Base-by-base conservation (phyloP, 768 basidiomycete species). In the Strobilomyces dryophilus region DNA sequence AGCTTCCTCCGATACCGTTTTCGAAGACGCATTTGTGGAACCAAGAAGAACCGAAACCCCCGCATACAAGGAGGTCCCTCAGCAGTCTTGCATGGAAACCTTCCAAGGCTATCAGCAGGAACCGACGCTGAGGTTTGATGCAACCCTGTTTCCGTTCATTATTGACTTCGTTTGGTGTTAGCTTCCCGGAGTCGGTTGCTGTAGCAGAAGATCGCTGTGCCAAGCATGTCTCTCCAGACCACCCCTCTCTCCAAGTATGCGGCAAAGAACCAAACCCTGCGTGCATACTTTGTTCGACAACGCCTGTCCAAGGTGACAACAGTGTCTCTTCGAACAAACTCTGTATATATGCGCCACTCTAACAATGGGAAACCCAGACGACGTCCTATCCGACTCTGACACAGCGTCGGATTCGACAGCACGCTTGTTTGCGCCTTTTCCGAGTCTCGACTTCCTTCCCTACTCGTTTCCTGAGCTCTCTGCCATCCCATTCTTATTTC, bases 401-500 rank as follows among this genome's bases (percentile, higher is more conserved):
- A 20, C 45, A 4, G 43, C 12, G 20, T 42, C 44, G 8, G 27
- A 45, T 29, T 3, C 27, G n/a, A 49, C 8, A 39, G 17, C 0
- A 17, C 17, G 42, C 39, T 17, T 24, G 5, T 45, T 37, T 7
- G 26, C 31, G 44, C 21, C 29, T 15, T 49, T 12, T 29, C 32
- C 32, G 10, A 55, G 49, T 39, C 55, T 60, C 45, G 64, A 59
- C 21, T 51, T 61, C 37, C 15, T 3, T 40, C 29, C 62, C 4
- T 51, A 57, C 18, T 34, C 58, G 6, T 52, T 48, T 45, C 60
- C 50, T 27, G 64, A 66, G 24, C 64, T 68, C 43, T 70, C 68
- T 4, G 68, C 68, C 18, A 62, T 68, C 5, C 68, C 66, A 1
- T 70, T 66, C 41, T 40, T 70, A 11, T 68, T 64, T 49, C 50